Evolutionary conservation across 2,329 filamentous ascomycete genomes (phyloP).

Genomic region (Aspergillus luchuensis): DNA sequence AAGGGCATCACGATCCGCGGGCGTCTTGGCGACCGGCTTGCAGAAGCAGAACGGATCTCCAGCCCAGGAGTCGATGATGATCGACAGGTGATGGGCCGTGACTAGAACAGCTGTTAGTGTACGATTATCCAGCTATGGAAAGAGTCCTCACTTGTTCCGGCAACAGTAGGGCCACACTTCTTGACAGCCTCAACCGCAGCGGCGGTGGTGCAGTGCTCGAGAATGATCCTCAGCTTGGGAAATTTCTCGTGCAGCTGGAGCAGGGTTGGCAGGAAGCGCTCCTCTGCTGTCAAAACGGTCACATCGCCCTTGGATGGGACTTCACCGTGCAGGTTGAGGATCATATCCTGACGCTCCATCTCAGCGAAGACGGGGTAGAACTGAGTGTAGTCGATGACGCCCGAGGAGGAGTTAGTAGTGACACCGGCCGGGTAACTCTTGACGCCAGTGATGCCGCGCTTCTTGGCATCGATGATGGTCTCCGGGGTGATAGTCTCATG

Average conservation of each 20-base stretch:
- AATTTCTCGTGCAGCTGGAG: slow-evolving; percentile 72
- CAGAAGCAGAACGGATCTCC: slow-evolving; percentile 76
- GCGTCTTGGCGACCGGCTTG: slow-evolving; percentile 73
- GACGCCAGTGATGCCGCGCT: slow-evolving; percentile 71
- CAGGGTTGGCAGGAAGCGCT: slow-evolving; percentile 78
- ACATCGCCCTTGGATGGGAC: slow-evolving; percentile 42
- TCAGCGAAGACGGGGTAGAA: slow-evolving; percentile 71
- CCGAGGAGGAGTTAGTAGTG: slow-evolving; percentile 60
- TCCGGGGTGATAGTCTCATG: slow-evolving; percentile 67
- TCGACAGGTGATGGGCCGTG: slow-evolving; percentile 81
- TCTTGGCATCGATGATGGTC: slow-evolving; percentile 71
- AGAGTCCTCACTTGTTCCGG: slow-evolving; percentile 35
- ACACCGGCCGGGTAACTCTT: slow-evolving; percentile 49
- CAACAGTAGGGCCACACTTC: slow-evolving; percentile 75
- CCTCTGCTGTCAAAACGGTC: slow-evolving; percentile 69
- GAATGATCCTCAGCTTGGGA: slow-evolving; percentile 58
- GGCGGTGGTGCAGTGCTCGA: slow-evolving; percentile 87
- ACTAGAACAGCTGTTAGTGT: slow-evolving; percentile 40
- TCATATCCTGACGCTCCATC: slow-evolving; percentile 80
- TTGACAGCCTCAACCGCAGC: slow-evolving; percentile 78
- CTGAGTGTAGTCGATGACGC: slow-evolving; percentile 47
- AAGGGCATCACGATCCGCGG: slow-evolving; percentile 71
- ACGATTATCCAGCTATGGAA: background rate
- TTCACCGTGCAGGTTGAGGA: slow-evolving; percentile 94
- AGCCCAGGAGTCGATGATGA: slow-evolving; percentile 76